These are phyloP conservation scores for Filobasidium uniguttulatum DNA, from an alignment of 1,284 basidiomycete genomes.

Conservation along the genomic window DNA sequence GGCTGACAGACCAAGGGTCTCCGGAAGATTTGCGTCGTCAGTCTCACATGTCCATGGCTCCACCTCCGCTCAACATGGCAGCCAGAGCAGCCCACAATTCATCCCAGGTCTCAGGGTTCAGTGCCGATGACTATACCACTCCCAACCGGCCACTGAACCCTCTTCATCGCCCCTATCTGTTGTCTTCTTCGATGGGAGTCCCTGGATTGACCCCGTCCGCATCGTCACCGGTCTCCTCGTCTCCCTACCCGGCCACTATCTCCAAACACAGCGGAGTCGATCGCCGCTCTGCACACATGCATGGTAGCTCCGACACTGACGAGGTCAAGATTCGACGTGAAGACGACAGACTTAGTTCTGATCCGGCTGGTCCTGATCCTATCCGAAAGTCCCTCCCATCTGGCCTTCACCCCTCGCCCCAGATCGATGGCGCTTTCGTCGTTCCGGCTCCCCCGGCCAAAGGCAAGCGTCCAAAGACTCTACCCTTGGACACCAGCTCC, in stretches of 20 bases:
- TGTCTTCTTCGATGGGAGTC: slow-evolving; percentile 3
- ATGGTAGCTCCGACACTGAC: slow-evolving; percentile 7
- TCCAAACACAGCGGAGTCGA: slow-evolving; percentile 7
- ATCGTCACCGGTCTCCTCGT: slow-evolving; percentile 33
- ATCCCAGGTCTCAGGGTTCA: not conserved
- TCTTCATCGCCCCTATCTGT: slow-evolving; percentile 6
- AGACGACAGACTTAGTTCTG: slow-evolving; percentile 12
- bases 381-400: slow-evolving; percentile 2
- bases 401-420: slow-evolving; percentile 3
- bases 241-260: slow-evolving; percentile 33
- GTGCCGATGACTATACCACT: slow-evolving; percentile 14
- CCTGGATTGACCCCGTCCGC: slow-evolving; percentile 18
- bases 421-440: slow-evolving; percentile 11
- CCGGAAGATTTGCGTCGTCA: not conserved
- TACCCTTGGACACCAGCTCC: not conserved
- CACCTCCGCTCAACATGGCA: not conserved
- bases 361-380: slow-evolving; percentile 2
- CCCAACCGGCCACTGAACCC: slow-evolving; percentile 8
- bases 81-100: not conserved
- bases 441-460: slow-evolving; percentile 7
- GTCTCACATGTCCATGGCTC: too few species aligned
- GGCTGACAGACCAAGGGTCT: not conserved
- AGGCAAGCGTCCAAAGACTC: slow-evolving; percentile 3
- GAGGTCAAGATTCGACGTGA: slow-evolving; percentile 2
- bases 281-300: slow-evolving; percentile 9